Conservation (phyloP, 768 basidiomycete species). For the Tulasnella sp. region DNA sequence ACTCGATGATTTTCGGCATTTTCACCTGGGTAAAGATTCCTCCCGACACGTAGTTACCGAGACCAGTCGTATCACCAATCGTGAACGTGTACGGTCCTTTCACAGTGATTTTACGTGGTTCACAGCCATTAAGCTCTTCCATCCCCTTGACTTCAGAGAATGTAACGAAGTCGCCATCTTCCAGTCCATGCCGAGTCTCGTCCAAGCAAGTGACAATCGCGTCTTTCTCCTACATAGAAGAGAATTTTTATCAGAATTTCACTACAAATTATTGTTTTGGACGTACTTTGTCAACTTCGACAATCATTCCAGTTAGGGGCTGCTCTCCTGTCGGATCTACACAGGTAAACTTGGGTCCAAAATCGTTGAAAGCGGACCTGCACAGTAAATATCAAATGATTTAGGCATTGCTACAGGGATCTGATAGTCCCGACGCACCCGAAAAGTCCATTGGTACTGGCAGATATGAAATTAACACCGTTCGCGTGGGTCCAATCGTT, state of each 20-base stretch:
- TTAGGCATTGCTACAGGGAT: constrained; percentile 15
- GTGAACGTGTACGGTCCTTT: constrained; percentile 97
- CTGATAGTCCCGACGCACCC: constrained; percentile 41
- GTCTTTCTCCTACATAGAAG: constrained; percentile 51
- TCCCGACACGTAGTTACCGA: constrained; percentile 68
- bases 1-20: constrained; percentile 93
- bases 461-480: constrained; percentile 80
- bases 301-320: constrained; percentile 87
- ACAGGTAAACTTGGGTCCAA: constrained; percentile 86
- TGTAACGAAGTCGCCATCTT: constrained; percentile 95
- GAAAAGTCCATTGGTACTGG: constrained; percentile 87
- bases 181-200: constrained; percentile 94
- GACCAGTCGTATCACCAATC: constrained; percentile 77
- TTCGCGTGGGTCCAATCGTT: constrained; percentile 89
- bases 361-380: constrained; percentile 93
- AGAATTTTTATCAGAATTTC: neutral
- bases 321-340: constrained; percentile 98
- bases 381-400: constrained; percentile 6
- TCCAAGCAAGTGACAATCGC: constrained; percentile 95
- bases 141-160: constrained; percentile 95
- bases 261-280: neutral
- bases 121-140: constrained; percentile 78
- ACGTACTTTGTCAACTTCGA: constrained; percentile 71
- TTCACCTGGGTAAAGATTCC: constrained; percentile 98
- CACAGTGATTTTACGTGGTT: constrained; percentile 81